phyloP scores from a whole-genome alignment of 1,139 yeast genomes.

The Spencermartinsiella ligniputridi region DNA sequence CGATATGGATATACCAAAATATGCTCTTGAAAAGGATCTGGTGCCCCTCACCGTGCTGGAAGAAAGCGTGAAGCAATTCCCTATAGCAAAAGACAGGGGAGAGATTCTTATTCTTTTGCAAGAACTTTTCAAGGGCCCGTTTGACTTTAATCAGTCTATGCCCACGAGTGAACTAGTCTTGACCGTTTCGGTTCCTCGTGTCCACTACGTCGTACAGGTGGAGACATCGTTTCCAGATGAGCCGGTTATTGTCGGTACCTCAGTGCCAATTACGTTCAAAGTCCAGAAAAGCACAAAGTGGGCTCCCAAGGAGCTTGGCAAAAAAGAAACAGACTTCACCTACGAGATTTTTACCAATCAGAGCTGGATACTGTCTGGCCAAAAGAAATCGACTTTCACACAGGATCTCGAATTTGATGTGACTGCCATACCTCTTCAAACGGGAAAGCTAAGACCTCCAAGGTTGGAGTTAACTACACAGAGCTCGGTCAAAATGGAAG shows the following conservation, averaged over 20 bases:
- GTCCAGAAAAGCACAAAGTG: constrained; percentile 47
- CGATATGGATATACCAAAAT: constrained; percentile 14
- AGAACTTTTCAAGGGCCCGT: constrained; percentile 2
- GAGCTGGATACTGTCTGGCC: constrained; percentile 70
- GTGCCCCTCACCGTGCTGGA: constrained; percentile 1
- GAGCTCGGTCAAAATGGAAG: constrained; percentile 47
- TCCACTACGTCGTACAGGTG: constrained; percentile 26
- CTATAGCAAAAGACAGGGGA: constrained; percentile 8
- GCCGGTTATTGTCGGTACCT: constrained; percentile 59
- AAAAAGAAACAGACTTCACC: constrained; percentile 26
- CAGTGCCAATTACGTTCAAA: constrained; percentile 44
- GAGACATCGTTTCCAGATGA: constrained; percentile 22
- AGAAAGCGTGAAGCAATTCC: neutral
- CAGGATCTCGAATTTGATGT: constrained; percentile 37
- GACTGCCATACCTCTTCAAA: constrained; percentile 63
- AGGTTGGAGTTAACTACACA: constrained; percentile 44
- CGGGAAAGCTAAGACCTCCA: constrained; percentile 72
- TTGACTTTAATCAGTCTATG: constrained; percentile 4
- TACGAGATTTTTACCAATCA: constrained; percentile 38
- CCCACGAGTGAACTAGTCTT: constrained; percentile 21
- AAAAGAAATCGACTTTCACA: constrained; percentile 42
- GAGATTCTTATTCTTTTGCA: constrained; percentile 10
- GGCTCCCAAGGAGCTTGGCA: constrained; percentile 28
- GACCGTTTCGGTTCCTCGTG: constrained; percentile 28
- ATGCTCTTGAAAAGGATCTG: constrained; percentile 17